phyloP scores from a whole-genome alignment of 2,329 filamentous ascomycete species.

The Nothophoma quercina region DNA sequence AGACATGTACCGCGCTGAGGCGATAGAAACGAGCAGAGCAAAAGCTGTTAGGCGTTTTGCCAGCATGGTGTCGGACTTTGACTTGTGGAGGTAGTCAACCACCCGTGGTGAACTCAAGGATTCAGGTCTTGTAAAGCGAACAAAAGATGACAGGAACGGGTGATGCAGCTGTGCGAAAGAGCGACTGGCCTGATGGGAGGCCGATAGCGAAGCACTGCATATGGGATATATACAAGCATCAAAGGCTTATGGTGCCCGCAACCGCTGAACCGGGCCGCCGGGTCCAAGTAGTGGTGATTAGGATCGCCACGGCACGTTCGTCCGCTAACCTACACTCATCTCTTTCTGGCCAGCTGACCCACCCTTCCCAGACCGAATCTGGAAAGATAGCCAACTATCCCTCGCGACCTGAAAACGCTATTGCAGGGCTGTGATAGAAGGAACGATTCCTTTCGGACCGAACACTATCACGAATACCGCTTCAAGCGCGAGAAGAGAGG shows the following conservation, averaged over 20 bases:
- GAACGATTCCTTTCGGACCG: background rate
- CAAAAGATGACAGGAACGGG: too few relatives aligned
- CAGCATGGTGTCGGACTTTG: too few relatives aligned
- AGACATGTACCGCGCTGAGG: conserved; percentile 24
- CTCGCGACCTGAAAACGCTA: background rate
- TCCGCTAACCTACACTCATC: background rate
- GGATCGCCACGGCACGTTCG: background rate
- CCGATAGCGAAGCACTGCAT: too few relatives aligned
- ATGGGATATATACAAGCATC: background rate
- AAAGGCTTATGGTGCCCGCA: background rate
- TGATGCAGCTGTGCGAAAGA: too few relatives aligned
- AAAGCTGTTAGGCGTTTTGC: too few relatives aligned
- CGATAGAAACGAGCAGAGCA: conserved; percentile 17
- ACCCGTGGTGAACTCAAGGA: too few relatives aligned
- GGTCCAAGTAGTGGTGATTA: background rate
- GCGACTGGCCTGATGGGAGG: too few relatives aligned
- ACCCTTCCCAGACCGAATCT: background rate
- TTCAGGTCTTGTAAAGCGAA: too few relatives aligned
- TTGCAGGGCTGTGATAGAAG: background rate
- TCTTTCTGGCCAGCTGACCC: background rate
- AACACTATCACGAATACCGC: too few relatives aligned
- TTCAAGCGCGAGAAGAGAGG: background rate
- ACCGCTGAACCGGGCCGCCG: background rate
- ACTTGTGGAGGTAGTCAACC: too few relatives aligned
- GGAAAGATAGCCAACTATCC: background rate